Percentiles rank a stretch among this genome's conserved stretches.
These are phyloP conservation scores for Kalaharituber pfeilii DNA, from an alignment of 2,329 filamentous ascomycete genomes.

Conservation along the genomic window DNA sequence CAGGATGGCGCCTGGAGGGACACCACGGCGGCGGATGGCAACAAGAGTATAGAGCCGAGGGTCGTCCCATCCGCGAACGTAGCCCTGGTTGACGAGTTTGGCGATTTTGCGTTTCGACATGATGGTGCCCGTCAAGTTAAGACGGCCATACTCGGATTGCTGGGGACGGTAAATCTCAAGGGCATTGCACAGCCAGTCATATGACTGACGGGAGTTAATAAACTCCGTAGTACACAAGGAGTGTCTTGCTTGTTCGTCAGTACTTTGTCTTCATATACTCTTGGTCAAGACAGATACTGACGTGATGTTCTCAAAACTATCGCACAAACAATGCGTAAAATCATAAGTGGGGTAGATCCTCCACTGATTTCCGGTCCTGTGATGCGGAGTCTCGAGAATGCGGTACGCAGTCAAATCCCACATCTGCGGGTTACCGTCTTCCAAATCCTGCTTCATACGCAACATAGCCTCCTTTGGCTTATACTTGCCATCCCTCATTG, in stretches of 20 bases:
- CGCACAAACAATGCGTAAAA: slow-evolving; percentile 76
- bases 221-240: slow-evolving; percentile 90
- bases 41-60: slow-evolving; percentile 78
- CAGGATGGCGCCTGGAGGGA: slow-evolving; percentile 74
- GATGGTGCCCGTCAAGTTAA: slow-evolving; percentile 70
- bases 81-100: slow-evolving; percentile 57
- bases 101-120: slow-evolving; percentile 73
- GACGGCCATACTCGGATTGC: slow-evolving; percentile 70
- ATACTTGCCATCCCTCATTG: slow-evolving; percentile 85
- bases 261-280: slow-evolving; percentile 1
- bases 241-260: slow-evolving; percentile 32
- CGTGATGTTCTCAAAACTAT: slow-evolving; percentile 81
- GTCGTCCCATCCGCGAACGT: slow-evolving; percentile 79
- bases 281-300: background rate
- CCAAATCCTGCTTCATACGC: slow-evolving; percentile 80
- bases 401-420: slow-evolving; percentile 91
- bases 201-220: slow-evolving; percentile 64
- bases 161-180: slow-evolving; percentile 77
- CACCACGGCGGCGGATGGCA: slow-evolving; percentile 62
- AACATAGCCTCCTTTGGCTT: slow-evolving; percentile 66
- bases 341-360: slow-evolving; percentile 92
- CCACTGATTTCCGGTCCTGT: slow-evolving; percentile 68
- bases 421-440: slow-evolving; percentile 78
- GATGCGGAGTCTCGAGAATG: slow-evolving; percentile 55
- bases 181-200: slow-evolving; percentile 74